phyloP scores from a whole-genome alignment of 164 flowering plant genomes.

The Macadamia tetraphylla region DNA sequence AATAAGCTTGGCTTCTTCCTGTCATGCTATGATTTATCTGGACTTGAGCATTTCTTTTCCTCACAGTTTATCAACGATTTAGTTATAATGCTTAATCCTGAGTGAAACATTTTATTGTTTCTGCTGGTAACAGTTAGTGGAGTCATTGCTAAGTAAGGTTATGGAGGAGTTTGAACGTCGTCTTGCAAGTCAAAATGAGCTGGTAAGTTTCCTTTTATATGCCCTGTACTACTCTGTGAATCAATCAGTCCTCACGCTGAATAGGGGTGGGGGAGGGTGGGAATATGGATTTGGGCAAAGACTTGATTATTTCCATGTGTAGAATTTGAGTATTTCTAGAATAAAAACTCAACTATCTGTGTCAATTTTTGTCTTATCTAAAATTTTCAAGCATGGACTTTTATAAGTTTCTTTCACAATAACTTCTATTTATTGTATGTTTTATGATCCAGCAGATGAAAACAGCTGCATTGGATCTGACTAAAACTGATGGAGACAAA shows the following conservation, averaged over 20 bases:
- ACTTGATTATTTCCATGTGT: too few relatives aligned
- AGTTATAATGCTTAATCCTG: not conserved
- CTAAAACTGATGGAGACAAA: constrained; percentile 27
- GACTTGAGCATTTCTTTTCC: not conserved
- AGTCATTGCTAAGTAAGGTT: constrained; percentile 66
- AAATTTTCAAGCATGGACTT: not conserved
- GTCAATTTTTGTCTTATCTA: too few relatives aligned
- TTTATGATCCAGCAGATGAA: constrained; percentile 28
- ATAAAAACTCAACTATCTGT: too few relatives aligned
- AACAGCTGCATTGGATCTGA: constrained; percentile 22
- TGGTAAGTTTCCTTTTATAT: constrained; percentile 25
- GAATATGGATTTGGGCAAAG: too few relatives aligned
- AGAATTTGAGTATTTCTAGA: too few relatives aligned
- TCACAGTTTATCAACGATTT: not conserved
- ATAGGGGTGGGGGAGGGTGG: too few relatives aligned
- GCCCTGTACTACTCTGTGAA: not conserved
- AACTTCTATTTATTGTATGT: not conserved
- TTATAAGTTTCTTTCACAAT: not conserved
- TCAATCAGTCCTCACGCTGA: not conserved
- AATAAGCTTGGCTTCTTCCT: not conserved
- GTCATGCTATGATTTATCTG: not conserved
- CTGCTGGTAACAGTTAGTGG: constrained; percentile 58
- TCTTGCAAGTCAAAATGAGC: constrained; percentile 42
- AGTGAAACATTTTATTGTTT: not conserved
- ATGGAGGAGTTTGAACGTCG: constrained; percentile 80